These are phyloP conservation scores for Paraphysoderma sedebokerense DNA, from an alignment of 371 early-diverging fungal species.

Conservation along the genomic window DNA sequence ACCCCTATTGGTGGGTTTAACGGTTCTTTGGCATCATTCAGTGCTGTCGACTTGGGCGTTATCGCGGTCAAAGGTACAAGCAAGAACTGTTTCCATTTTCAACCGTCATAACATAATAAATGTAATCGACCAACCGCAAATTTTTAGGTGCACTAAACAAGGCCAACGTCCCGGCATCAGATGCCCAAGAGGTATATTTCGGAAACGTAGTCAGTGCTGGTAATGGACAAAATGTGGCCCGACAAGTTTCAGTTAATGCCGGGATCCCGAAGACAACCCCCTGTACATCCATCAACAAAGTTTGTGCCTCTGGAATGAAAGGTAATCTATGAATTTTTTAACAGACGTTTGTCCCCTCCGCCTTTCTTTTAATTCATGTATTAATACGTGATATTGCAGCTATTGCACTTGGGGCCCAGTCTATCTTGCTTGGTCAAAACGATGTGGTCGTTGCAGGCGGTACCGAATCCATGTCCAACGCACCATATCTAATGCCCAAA, in stretches of 20 bases:
- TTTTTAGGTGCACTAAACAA: slow-evolving; percentile 47
- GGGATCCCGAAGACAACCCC: slow-evolving; percentile 54
- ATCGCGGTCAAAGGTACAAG: slow-evolving; percentile 74
- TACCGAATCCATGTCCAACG: slow-evolving; percentile 94
- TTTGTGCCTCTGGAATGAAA: slow-evolving; percentile 95
- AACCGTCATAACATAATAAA: no score
- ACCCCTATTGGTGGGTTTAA: slow-evolving; percentile 92
- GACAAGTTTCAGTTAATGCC: slow-evolving; percentile 83
- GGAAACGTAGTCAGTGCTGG: slow-evolving; percentile 76
- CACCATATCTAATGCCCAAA: slow-evolving; percentile 78
- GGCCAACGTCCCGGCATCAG: slow-evolving; percentile 39
- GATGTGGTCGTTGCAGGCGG: slow-evolving; percentile 86
- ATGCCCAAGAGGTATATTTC: slow-evolving; percentile 68
- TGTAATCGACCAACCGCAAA: no score
- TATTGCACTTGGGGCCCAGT: slow-evolving; percentile 65
- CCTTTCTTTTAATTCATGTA: neutral
- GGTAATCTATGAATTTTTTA: slow-evolving; percentile 13
- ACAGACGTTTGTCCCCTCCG: neutral
- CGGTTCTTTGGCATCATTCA: slow-evolving; percentile 67
- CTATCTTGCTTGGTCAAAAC: slow-evolving; percentile 63
- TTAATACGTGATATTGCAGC: slow-evolving; percentile 18
- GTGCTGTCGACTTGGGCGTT: slow-evolving; percentile 76
- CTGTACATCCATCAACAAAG: slow-evolving; percentile 92
- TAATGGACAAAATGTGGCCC: slow-evolving; percentile 90
- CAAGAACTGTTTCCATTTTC: no score